Evolutionary conservation across 768 basidiomycete species (phyloP), one percentile per base, ranked within the genome.

Genomic region (Termitomyces heimii): DNA sequence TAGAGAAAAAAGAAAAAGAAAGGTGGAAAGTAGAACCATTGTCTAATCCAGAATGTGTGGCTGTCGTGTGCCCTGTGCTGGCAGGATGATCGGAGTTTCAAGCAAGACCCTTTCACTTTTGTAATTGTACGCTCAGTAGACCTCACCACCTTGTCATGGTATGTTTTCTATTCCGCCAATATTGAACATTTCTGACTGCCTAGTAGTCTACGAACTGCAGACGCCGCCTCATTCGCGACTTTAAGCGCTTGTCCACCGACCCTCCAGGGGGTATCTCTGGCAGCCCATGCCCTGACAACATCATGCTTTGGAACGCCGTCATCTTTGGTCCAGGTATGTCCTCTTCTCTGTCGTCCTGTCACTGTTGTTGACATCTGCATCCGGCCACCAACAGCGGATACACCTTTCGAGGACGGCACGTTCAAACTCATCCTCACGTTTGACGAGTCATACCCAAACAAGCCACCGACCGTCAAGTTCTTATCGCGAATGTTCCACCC

Each of bases 261-360:
- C 95, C 96, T 4, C 97, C 97, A 0, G 88, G 90, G 53, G 97
- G 97, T 6, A 94, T 99, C 63, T 95, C 93, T 4, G 97, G 96
- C 14, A 95, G 93, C 66, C 96, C 97, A 68, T 94, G 93, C 68
- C 88, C 93, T 2, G 97, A 98, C 70, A 98, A 98, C 70, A 97
- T 99, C 72, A 97, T 98, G 94, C 81, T 98, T 16, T 99, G 97
- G 97, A 99, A 99, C 66, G 97, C 97, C 1, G 97, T 99, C 56
- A 99, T 99, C 61, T 98, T 99, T 68, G 97, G 97, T 3, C 97
- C 97, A 72, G 89, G 96, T 94, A 58, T 67, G 88, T 74, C 18
- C 16, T 28, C n/a, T n/a, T 18, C 20, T 29, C 28, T 12, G 16
- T 18, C 18, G 26, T 43, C 54, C 43, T 37, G 26, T 5, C 22